Evolutionary conservation across 1,139 yeast species (phyloP), one percentile per base, ranked within the genome.

Genomic region (Yamadazyma siamensis): DNA sequence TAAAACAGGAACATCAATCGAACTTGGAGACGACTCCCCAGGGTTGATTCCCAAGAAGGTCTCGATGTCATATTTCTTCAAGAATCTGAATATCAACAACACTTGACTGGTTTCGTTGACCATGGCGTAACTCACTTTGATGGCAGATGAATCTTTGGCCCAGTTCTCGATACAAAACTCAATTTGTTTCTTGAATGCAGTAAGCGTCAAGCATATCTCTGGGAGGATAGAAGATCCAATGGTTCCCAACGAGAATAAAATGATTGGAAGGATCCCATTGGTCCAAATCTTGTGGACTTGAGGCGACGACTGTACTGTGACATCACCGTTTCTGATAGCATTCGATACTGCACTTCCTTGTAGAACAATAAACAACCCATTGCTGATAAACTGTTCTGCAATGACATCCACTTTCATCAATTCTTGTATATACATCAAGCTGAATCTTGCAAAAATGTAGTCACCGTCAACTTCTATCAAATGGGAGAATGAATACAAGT

Each of bases 71-170:
- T 73, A 59, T 5, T 65, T 56, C 38, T 55, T 68, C 36, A 87
- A 56, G 31, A 82, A 68, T 40, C 78, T 77, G 37, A 80, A 77
- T 8, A 89, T 54, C 27, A 84, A 51, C 17, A 85, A 67, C n/a
- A 87, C 60, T 50, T 87, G 94, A 35, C 79, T 74, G 0, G 96
- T 84, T 53, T 89, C 97, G 31, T 80, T 78, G 7, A 86, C 71
- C 1, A 75, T 68, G 0, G 89, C 76, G 1, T 78, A 63, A 3
- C 87, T 75, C 12, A 89, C 75, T 24, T 69, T 66, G 26, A 81
- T 61, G 11, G 68, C 52, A 1, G 66, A 52, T 15, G 77, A 65
- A 46, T 77, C 80, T 41, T 73, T 65, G 16, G 78, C 66, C 96
- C 96, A 89, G 29, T 80, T 71, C 16, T 66, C 70, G 17, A 85